These are phyloP conservation scores for Erythrophleum ivorense DNA, from an alignment of 331 rosid genomes.

Conservation along the genomic window DNA sequence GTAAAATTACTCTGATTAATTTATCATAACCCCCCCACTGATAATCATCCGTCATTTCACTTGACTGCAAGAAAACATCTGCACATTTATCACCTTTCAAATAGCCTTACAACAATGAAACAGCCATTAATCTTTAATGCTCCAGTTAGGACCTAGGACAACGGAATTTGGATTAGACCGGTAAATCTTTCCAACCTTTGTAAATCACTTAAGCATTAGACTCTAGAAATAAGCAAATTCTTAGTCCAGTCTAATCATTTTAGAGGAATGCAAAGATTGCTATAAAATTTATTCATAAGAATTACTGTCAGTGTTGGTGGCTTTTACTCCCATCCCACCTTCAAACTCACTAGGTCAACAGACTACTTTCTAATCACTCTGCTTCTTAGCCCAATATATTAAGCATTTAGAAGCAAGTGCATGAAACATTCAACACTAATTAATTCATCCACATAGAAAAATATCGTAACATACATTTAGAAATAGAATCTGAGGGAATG, in stretches of 20 bases:
- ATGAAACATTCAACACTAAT: background rate
- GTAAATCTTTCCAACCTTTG: background rate
- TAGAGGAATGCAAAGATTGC: background rate
- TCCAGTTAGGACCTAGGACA: background rate
- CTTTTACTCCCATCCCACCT: conserved; percentile 5
- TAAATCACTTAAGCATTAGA: background rate
- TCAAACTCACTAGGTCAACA: background rate
- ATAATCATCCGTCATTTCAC: background rate
- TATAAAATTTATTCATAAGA: background rate
- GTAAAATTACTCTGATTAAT: background rate
- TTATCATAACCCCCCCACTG: background rate
- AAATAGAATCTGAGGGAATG: conserved; percentile 25
- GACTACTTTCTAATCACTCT: background rate
- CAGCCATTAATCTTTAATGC: background rate
- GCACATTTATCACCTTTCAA: background rate
- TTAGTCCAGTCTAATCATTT: background rate
- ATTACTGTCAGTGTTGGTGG: background rate
- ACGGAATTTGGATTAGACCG: background rate
- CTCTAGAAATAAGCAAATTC: background rate
- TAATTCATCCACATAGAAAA: conserved; percentile 21
- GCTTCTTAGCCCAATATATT: background rate
- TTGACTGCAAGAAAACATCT: background rate
- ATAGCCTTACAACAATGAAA: background rate
- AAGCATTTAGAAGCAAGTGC: background rate
- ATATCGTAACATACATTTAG: background rate